A percentile compares a stretch with the other conserved stretches of the same genome.
phyloP scores from a whole-genome alignment of 2,329 filamentous ascomycete species.

The Zopfia rhizophila region DNA sequence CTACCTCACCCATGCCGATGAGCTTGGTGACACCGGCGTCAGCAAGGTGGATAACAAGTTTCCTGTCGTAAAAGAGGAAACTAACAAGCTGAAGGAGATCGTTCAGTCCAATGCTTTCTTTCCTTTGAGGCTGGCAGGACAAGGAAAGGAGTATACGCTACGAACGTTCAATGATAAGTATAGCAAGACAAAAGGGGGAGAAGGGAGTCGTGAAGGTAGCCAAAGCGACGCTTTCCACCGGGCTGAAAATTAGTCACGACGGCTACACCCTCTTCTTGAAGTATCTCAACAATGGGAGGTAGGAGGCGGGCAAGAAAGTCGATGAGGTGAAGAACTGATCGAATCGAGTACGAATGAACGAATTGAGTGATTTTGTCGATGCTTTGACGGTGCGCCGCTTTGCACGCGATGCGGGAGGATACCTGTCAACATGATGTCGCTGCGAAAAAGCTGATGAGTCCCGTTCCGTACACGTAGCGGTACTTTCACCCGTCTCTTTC shows the following conservation, averaged over 20 bases:
- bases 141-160: constrained; percentile 47
- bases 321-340: constrained; percentile 49
- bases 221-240: constrained; percentile 50
- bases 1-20: constrained; percentile 84
- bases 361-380: too few species aligned
- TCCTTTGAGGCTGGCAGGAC: constrained; percentile 37
- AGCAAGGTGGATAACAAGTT: constrained; percentile 49
- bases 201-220: constrained; percentile 49
- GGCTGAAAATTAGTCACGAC: constrained; percentile 51
- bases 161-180: constrained; percentile 53
- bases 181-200: constrained; percentile 47
- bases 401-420: too few species aligned
- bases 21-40: constrained; percentile 51
- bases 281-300: constrained; percentile 47
- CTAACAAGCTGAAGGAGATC: constrained; percentile 51
- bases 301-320: constrained; percentile 45
- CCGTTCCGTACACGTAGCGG: too few species aligned
- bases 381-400: too few species aligned
- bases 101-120: constrained; percentile 37
- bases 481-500: too few species aligned
- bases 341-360: too few species aligned
- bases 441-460: too few species aligned
- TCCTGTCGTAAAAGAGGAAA: constrained; percentile 61
- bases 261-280: constrained; percentile 39
- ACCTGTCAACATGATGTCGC: too few species aligned